phyloP scores from a whole-genome alignment of 2,329 filamentous ascomycete genomes.

The Ophiostoma sp. region DNA sequence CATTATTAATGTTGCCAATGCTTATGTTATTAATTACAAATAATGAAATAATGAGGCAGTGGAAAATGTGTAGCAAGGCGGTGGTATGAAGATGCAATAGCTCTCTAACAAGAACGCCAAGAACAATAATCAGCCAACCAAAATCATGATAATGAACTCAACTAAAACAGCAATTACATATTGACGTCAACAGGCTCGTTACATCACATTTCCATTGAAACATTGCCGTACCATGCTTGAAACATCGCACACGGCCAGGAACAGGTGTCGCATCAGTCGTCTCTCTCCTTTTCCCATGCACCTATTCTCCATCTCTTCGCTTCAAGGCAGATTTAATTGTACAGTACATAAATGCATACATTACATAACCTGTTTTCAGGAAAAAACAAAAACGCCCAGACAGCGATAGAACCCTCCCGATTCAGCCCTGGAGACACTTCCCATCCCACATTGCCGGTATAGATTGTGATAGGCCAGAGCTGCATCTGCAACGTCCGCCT shows the following conservation, averaged over 20 bases:
- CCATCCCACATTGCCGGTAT: slow-evolving; percentile 18
- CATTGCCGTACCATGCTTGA: background rate
- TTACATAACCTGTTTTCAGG: no score
- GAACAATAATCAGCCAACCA: background rate
- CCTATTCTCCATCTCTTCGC: background rate
- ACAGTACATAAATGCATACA: background rate
- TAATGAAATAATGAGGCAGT: background rate
- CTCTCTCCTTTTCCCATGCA: background rate
- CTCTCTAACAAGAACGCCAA: no score
- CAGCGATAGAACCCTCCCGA: background rate
- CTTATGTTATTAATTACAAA: background rate
- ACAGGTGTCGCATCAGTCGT: background rate
- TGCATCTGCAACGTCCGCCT: slow-evolving; percentile 14
- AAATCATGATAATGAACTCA: background rate
- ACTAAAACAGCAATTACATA: background rate
- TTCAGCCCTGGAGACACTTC: background rate
- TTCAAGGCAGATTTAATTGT: slow-evolving; percentile 1
- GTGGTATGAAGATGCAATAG: background rate
- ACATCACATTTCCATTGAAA: background rate
- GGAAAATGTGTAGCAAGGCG: background rate
- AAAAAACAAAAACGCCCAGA: slow-evolving; percentile 7
- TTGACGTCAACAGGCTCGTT: slow-evolving; percentile 6
- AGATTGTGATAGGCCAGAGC: slow-evolving; percentile 20
- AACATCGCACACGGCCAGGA: background rate
- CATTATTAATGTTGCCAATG: no score